phyloP scores from a whole-genome alignment of 768 basidiomycete genomes.

The Pleurotus pulmonarius region DNA sequence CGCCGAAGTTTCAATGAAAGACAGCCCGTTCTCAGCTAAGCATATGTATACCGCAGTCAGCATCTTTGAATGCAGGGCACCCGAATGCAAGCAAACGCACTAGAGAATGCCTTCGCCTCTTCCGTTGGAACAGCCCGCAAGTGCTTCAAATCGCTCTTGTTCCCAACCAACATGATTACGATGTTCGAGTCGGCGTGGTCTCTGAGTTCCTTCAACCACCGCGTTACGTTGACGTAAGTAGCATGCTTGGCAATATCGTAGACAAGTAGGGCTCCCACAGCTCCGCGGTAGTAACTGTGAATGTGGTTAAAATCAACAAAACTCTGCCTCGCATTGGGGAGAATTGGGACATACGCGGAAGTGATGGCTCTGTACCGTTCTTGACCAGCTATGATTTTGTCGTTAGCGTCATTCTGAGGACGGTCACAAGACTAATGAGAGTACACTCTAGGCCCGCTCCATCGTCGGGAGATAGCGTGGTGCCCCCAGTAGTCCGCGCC shows the following conservation, averaged over 20 bases:
- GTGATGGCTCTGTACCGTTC: conserved; percentile 98
- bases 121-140: conserved; percentile 95
- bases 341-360: conserved; percentile 66
- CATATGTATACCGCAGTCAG: conserved; percentile 1
- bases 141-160: conserved; percentile 99
- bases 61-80: not conserved
- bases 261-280: conserved; percentile 87
- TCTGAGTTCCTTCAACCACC: conserved; percentile 96
- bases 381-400: conserved; percentile 70
- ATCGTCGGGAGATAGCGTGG: not conserved
- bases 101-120: conserved; percentile 88
- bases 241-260: conserved; percentile 94
- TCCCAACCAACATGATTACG: conserved; percentile 94
- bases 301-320: conserved; percentile 4
- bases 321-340: not conserved
- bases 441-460: not conserved
- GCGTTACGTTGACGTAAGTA: conserved; percentile 89
- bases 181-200: conserved; percentile 94
- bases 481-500: no score
- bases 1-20: conserved; percentile 98
- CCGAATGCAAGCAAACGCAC: conserved; percentile 41
- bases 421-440: not conserved
- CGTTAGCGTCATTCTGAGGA: not conserved
- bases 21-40: conserved; percentile 84
- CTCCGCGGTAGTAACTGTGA: conserved; percentile 92